Evolutionary conservation across 2,329 filamentous ascomycete genomes (phyloP).

Genomic region (Knufia fluminis): DNA sequence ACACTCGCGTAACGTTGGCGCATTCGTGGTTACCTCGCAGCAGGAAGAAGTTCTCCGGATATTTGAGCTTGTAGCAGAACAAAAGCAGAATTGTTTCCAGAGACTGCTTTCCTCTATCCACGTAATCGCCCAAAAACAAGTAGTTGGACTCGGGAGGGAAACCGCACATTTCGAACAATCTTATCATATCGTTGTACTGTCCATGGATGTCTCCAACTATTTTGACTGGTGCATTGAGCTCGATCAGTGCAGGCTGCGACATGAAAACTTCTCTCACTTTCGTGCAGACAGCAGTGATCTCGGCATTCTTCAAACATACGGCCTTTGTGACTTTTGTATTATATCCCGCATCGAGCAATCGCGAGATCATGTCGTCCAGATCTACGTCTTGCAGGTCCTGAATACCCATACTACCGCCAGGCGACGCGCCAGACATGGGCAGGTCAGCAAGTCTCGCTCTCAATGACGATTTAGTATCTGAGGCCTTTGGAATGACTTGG

Average conservation of each 20-base stretch:
- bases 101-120: conserved; percentile 91
- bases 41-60: conserved; percentile 94
- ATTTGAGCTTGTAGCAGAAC: conserved; percentile 94
- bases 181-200: conserved; percentile 90
- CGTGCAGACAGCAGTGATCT: conserved; percentile 88
- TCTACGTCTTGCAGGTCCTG: conserved; percentile 86
- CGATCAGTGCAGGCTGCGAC: conserved; percentile 81
- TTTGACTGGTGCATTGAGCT: conserved; percentile 90
- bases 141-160: conserved; percentile 90
- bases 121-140: conserved; percentile 90
- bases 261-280: conserved; percentile 82
- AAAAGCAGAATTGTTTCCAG: conserved; percentile 88
- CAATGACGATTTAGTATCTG: conserved; percentile 30
- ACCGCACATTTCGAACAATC: conserved; percentile 97
- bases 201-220: conserved; percentile 96
- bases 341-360: conserved; percentile 87
- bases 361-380: conserved; percentile 92
- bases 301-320: conserved; percentile 93
- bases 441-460: conserved; percentile 24
- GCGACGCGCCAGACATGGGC: conserved; percentile 31
- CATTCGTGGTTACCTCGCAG: conserved; percentile 93
- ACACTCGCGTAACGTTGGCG: conserved; percentile 89
- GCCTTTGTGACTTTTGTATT: conserved; percentile 96
- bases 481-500: conserved; percentile 55
- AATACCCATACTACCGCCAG: conserved; percentile 63